Evolutionary conservation across 2,329 filamentous ascomycete species (phyloP).

Genomic region (Fusarium multiceps): DNA sequence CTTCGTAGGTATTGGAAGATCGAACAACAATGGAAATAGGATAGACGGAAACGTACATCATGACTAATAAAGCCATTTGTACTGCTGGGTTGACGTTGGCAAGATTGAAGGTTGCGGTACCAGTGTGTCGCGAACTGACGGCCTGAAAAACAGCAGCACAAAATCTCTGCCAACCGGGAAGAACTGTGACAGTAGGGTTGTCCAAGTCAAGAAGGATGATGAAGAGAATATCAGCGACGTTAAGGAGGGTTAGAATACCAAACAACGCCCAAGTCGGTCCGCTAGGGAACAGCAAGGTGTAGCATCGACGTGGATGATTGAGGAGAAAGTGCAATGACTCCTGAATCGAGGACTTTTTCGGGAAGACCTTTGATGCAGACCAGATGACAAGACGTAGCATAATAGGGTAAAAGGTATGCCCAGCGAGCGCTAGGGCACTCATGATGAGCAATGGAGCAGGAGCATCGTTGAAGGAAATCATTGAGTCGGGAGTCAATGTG

Average conservation of each 20-base stretch:
- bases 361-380: conserved; percentile 60
- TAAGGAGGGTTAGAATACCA: conserved; percentile 62
- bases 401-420: conserved; percentile 68
- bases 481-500: conserved; percentile 65
- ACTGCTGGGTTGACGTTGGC: conserved; percentile 63
- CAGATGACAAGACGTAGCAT: conserved; percentile 69
- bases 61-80: conserved; percentile 68
- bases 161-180: conserved; percentile 60
- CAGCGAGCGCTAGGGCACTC: conserved; percentile 61
- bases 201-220: conserved; percentile 64
- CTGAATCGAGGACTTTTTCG: conserved; percentile 52
- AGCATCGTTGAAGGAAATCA: conserved; percentile 61
- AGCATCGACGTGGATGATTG: conserved; percentile 71
- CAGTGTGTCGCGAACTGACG: conserved; percentile 59
- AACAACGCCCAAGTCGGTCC: conserved; percentile 69
- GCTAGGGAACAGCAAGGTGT: conserved; percentile 70
- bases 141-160: conserved; percentile 71
- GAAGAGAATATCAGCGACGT: conserved; percentile 65
- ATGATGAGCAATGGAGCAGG: conserved; percentile 59
- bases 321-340: conserved; percentile 67
- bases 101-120: conserved; percentile 62
- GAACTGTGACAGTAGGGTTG: conserved; percentile 60
- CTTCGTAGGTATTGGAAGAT: conserved; percentile 70
- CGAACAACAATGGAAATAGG: conserved; percentile 71
- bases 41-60: conserved; percentile 74